A percentile compares a stretch with the other conserved stretches of the same genome.
These are phyloP conservation scores for Marchantia polymorpha DNA, from an alignment of 225 moss, liverwort and hornwort genomes.

Conservation along the genomic window DNA sequence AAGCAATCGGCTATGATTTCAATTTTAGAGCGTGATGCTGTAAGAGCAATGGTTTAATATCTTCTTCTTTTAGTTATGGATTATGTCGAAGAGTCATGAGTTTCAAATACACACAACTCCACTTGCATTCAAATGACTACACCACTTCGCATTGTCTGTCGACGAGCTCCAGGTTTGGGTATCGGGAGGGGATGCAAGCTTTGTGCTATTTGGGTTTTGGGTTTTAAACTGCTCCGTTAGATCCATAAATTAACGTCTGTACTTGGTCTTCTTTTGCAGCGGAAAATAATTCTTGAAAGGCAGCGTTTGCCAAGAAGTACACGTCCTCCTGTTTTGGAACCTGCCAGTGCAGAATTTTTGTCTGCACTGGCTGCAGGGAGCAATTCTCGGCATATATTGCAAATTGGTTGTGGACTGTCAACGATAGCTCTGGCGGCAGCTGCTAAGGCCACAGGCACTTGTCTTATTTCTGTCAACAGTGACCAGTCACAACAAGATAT, in stretches of 20 bases:
- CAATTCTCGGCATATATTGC: constrained; percentile 63
- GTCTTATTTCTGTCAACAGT: constrained; percentile 56
- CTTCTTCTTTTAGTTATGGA: background rate
- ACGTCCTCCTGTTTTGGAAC: constrained; percentile 55
- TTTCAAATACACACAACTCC: too few species aligned
- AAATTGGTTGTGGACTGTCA: constrained; percentile 69
- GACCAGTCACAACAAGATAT: constrained; percentile 57
- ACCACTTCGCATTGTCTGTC: background rate
- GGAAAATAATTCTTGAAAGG: constrained; percentile 54
- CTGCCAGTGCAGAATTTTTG: constrained; percentile 66
- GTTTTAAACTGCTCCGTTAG: background rate
- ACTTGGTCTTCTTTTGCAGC: constrained; percentile 48
- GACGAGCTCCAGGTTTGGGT: background rate
- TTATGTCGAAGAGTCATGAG: background rate
- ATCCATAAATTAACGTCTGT: constrained; percentile 20
- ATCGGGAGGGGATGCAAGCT: background rate
- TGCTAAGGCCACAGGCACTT: constrained; percentile 55
- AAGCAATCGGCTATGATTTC: background rate
- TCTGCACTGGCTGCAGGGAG: constrained; percentile 69
- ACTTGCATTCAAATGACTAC: too few species aligned
- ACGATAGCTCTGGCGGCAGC: constrained; percentile 69
- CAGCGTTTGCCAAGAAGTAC: constrained; percentile 43
- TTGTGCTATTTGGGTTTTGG: background rate
- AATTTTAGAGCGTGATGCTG: background rate
- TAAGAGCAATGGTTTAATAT: background rate